These are phyloP conservation scores for Rutstroemia sp. DNA, from an alignment of 2,329 filamentous ascomycete genomes.

Conservation along the genomic window DNA sequence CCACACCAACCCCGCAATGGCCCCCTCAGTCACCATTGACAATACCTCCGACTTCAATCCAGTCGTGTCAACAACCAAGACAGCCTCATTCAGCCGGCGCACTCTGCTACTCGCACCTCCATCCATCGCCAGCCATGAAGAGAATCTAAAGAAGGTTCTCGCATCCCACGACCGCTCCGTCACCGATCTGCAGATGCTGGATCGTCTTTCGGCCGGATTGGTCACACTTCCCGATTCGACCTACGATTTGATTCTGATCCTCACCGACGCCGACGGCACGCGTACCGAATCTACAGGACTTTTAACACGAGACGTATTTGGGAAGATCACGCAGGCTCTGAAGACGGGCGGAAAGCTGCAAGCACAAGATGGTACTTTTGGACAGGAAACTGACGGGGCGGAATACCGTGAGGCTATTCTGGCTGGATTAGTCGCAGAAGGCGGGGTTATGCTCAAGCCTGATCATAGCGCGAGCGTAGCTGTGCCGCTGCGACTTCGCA, in stretches of 20 bases:
- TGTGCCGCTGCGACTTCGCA: constrained; percentile 46
- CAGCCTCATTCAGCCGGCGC: constrained; percentile 33
- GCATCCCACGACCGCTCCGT: constrained; percentile 63
- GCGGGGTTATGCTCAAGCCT: constrained; percentile 66
- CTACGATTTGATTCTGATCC: constrained; percentile 79
- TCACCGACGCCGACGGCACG: constrained; percentile 68
- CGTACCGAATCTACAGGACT: constrained; percentile 54
- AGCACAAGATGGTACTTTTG: constrained; percentile 60
- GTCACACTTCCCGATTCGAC: constrained; percentile 67
- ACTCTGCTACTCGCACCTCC: constrained; percentile 86
- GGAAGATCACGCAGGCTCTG: constrained; percentile 61
- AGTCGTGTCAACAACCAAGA: constrained; percentile 15
- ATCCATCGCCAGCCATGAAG: constrained; percentile 78
- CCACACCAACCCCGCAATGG: constrained; percentile 17
- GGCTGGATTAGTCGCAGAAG: constrained; percentile 62
- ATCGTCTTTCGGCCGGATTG: constrained; percentile 77
- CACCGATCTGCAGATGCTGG: constrained; percentile 96
- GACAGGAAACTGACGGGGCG: constrained; percentile 31
- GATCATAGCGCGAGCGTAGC: constrained; percentile 36
- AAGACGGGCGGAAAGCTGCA: constrained; percentile 60
- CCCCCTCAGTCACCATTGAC: constrained; percentile 27
- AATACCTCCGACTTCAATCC: constrained; percentile 27
- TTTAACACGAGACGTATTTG: constrained; percentile 61
- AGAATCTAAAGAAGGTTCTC: constrained; percentile 65
- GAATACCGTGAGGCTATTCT: constrained; percentile 75